Base-by-base conservation (phyloP, 2,329 filamentous ascomycete genomes). In the Cladosporium sp. region DNA sequence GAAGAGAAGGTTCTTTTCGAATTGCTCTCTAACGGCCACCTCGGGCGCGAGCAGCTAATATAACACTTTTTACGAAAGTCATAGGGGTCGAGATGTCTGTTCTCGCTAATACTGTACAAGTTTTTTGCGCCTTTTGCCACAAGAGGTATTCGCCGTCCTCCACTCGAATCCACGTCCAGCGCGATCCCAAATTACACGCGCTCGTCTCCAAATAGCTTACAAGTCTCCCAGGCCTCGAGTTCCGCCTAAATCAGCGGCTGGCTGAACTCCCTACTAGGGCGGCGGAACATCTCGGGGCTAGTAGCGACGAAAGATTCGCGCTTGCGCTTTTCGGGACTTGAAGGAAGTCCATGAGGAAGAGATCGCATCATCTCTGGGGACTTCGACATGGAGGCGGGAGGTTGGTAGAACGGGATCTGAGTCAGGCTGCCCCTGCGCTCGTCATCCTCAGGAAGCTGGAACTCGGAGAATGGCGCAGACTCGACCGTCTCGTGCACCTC, bases 291-390 rank as follows among this genome's bases (percentile, higher is more conserved):
- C 16, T 50, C 48, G 10, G 50, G 44, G 31, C 35, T 42, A 8
- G 44, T 28, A 11, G 50, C 43, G 14, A 46, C 50, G 50, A 60
- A 34, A 33, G 56, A 57, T 28, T 58, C 54, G 9, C 62, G 50
- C 50, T 62, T 63, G 18, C 59, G 56, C 58, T 63, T 65, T 13
- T 43, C 43, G 2, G 54, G 35, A 8, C 37, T 56, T 18, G 45
- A 32, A 6, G 43, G 46, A 33, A 52, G 42, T 13, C 38, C 28
- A 32, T 43, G 45, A 31, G 61, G 61, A 34, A 60, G 55, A 9
- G 58, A 56, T 33, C 60, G 61, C 16, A 50, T 46, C 50, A 60
- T 51, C 44, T 66, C 65, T 2, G 65, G 65, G 22, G 63, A 66
- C 33, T 56, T 56, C 2, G 63, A 65, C 31, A 61, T 46, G 10